These are phyloP conservation scores for Zygosaccharomyces lentus DNA, from an alignment of 805 yeast species.

Conservation along the genomic window DNA sequence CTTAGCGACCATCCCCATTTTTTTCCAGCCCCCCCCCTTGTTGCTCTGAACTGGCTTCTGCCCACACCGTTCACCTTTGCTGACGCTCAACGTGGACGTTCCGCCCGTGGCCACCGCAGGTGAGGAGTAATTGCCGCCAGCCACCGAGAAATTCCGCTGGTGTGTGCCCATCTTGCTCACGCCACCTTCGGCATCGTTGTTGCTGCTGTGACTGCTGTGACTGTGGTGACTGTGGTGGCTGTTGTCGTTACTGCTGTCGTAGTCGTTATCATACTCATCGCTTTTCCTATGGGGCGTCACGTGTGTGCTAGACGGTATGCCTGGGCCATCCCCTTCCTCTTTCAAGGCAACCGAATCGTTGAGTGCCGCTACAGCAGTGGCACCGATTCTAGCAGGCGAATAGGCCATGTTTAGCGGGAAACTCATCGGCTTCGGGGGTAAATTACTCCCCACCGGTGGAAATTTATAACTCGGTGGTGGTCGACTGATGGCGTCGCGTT, in stretches of 20 bases:
- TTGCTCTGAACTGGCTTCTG: neutral
- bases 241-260: constrained; percentile 5
- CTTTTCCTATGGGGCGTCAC: constrained; percentile 1
- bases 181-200: neutral
- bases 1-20: constrained; percentile 12
- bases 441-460: constrained; percentile 17
- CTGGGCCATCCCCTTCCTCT: constrained; percentile 22
- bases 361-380: constrained; percentile 59
- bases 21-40: constrained; percentile 1
- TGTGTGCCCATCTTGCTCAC: neutral
- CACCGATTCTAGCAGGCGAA: constrained; percentile 71
- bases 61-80: constrained; percentile 2
- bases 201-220: constrained; percentile 5
- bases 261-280: constrained; percentile 3
- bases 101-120: constrained; percentile 17
- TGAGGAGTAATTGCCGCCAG: constrained; percentile 12
- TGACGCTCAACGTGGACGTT: constrained; percentile 24
- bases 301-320: neutral
- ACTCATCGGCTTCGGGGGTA: constrained; percentile 11
- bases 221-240: constrained; percentile 6
- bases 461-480: constrained; percentile 21
- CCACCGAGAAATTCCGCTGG: constrained; percentile 23
- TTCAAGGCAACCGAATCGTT: constrained; percentile 26
- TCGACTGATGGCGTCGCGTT: neutral
- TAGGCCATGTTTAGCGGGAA: constrained; percentile 38